Base-by-base conservation (phyloP, 208 protist species). In the Trypanosoma platydactyli region DNA sequence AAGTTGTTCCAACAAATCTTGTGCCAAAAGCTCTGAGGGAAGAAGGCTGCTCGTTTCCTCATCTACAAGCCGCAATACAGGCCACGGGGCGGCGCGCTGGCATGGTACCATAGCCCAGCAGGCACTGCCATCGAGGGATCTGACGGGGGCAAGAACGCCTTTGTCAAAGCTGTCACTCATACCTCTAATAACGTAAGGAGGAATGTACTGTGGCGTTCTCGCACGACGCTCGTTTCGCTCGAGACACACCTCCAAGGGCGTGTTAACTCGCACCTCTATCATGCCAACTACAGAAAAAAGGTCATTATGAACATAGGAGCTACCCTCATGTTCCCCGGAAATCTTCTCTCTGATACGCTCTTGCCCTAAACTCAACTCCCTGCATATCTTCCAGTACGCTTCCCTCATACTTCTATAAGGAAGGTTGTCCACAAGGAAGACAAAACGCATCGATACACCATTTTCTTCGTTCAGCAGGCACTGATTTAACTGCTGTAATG, bases 361-460 rank as follows among this genome's bases (percentile, higher is more conserved):
- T 22, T 54, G 64, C 42, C 42, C 16, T 6, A 46, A 33, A 50
- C 24, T 52, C 33, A 77, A 42, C 11, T 62, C 53, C 49, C 62
- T 66, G 58, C 86, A 92, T 35, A 94, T 57, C 12, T 71, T 72
- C 71, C 84, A 90, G 73, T 91, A 94, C 40, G 71, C 55, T 35
- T 79, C 76, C 24, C 85, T 80, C 88, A 94, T 94, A 49, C 85
- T 92, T 55, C 73, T 67, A 49, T 84, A 82, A 46, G 86, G 81
- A 73, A 94, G 80, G 50, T 88, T 91, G 62, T 94, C 88, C n/a
- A 92, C 83, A 41, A 94, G 75, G 65, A 91, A 72, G 13, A 94
- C 49, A 18, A 79, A 54, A n/a, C 76, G 78, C 6, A 71, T 58
- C 11, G 42, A 1, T 20, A 45, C 15, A 35, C 30, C 30, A 13